Evolutionary conservation across 2,329 filamentous ascomycete species (phyloP), one percentile per base, ranked within the genome.

Genomic region (Trichoderma cornu-damae): DNA sequence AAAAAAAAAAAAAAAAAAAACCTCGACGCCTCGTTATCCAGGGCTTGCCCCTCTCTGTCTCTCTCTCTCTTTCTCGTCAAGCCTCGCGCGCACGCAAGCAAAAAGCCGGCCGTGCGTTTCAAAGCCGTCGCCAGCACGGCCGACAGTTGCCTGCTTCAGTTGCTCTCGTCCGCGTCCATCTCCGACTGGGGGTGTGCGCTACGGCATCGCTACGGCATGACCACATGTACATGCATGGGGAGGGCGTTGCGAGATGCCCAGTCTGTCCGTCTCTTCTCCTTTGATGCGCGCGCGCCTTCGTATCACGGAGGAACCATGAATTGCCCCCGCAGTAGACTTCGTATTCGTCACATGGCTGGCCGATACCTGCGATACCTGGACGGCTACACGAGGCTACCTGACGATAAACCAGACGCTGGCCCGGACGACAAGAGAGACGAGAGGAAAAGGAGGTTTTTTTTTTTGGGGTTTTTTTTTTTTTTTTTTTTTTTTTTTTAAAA

Each of bases 261-360:
- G 40, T 55, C 52, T 30, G 52, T 55, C 52, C n/a, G n/a, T n/a
- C n/a, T n/a, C n/a, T n/a, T 38, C n/a, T 47, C 34, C 12, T 14
- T 48, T 26, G n/a, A n/a, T n/a, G 54, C 54, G 49, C 57, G 40
- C 34, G 49, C 22, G 43, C 18, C 57, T 58, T 58, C 57, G 57
- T 58, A 58, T 58, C 57, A 42, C 44, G 42, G 48, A 53, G 37
- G 49, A 58, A 58, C 57, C 57, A 58, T 53, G 42, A 38, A 54
- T 35, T 40, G 57, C 22, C 57, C 57, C 57, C 57, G 57, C 57
- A 58, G 57, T 53, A 58, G 57, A 58, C 57, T 58, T 58, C 57
- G 57, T 58, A 58, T 58, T 58, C 57, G 49, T 53, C 57, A 58
- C 49, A 42, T 43, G 35, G 57, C 49, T 22, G n/a, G 22, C 47